phyloP scores from a whole-genome alignment of 2,329 filamentous ascomycete genomes.

The Hypocreales sp. region DNA sequence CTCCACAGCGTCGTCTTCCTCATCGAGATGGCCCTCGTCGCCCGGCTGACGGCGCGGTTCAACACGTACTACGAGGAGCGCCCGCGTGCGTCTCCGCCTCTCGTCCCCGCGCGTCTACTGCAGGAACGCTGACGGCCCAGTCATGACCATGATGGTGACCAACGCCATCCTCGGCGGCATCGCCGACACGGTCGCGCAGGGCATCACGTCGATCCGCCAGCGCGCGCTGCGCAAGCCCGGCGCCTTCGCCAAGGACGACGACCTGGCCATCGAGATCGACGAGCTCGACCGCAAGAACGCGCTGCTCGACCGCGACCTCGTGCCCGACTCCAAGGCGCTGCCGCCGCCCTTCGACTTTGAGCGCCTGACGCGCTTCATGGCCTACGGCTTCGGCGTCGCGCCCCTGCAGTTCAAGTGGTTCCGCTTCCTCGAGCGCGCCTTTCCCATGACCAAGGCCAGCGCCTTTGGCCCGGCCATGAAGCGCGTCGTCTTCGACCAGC shows the following conservation, averaged over 20 bases:
- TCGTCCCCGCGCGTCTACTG: too few relatives aligned
- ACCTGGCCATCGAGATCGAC: conserved; percentile 73
- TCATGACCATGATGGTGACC: conserved; percentile 97
- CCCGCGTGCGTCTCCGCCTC: conserved; percentile 45
- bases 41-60: conserved; percentile 71
- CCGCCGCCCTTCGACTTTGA: conserved; percentile 92
- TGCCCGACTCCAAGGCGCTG: conserved; percentile 43
- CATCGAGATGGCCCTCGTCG: conserved; percentile 76
- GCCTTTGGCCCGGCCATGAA: conserved; percentile 70
- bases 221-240: conserved; percentile 48
- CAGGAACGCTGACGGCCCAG: too few relatives aligned
- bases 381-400: conserved; percentile 92
- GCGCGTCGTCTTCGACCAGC: conserved; percentile 81
- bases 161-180: conserved; percentile 92
- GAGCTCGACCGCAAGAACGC: conserved; percentile 74
- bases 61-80: conserved; percentile 87
- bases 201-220: conserved; percentile 69
- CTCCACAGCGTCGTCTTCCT: conserved; percentile 74
- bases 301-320: conserved; percentile 46
- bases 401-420: conserved; percentile 96
- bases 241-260: conserved; percentile 46
- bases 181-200: conserved; percentile 90
- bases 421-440: conserved; percentile 62
- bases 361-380: conserved; percentile 86
- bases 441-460: conserved; percentile 68